Percentiles rank a stretch among this genome's conserved stretches.
These are phyloP conservation scores for Botryotinia convoluta DNA, from an alignment of 2,329 filamentous ascomycete species.

Conservation along the genomic window DNA sequence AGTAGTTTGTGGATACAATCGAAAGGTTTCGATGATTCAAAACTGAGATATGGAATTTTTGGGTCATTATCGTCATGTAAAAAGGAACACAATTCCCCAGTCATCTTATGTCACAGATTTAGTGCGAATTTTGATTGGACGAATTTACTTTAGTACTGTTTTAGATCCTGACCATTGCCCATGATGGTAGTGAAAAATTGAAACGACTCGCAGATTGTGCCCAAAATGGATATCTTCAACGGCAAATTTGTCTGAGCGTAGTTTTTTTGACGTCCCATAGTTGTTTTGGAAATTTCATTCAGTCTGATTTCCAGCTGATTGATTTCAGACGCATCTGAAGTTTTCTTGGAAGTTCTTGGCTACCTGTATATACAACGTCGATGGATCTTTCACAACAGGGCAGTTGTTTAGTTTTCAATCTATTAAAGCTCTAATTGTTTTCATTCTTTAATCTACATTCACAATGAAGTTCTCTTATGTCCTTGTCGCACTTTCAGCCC, in stretches of 20 bases:
- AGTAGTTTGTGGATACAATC: background rate
- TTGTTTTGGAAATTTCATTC: background rate
- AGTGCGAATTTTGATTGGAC: background rate
- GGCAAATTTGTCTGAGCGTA: background rate
- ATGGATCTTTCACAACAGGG: background rate
- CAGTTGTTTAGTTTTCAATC: background rate
- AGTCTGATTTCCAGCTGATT: background rate
- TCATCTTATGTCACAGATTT: background rate
- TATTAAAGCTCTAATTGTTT: background rate
- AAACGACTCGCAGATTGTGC: background rate
- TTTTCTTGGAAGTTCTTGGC: conserved; percentile 14
- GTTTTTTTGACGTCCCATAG: conserved; percentile 11
- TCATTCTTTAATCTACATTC: conserved; percentile 5
- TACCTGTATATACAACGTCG: conserved; percentile 9
- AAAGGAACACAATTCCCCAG: background rate
- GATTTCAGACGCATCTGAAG: conserved; percentile 12
- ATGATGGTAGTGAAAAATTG: background rate
- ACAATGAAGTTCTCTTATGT: conserved; percentile 12
- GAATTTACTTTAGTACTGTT: background rate
- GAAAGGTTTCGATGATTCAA: background rate
- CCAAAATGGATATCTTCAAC: background rate
- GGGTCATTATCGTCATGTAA: background rate
- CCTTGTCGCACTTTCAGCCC: background rate
- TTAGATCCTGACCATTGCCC: background rate
- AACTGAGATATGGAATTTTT: background rate